These are phyloP conservation scores for Globisporangium alternatum DNA, from an alignment of 352 stramenopile species.

Conservation along the genomic window DNA sequence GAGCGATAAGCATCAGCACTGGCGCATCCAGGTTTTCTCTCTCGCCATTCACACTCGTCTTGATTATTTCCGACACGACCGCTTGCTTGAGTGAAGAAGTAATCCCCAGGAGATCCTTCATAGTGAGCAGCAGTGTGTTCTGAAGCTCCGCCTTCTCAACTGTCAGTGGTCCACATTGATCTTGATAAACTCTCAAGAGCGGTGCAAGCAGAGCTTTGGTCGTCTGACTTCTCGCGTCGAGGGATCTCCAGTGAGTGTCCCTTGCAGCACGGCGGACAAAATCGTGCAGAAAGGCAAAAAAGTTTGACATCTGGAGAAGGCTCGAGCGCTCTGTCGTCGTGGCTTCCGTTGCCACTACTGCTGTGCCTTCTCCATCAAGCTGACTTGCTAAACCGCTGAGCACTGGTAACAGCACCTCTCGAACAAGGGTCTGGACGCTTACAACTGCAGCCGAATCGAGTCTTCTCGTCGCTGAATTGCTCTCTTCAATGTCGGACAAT, in stretches of 20 bases:
- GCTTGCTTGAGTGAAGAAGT: not conserved
- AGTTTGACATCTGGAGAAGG: not conserved
- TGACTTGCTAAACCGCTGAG: not conserved
- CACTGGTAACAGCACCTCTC: slow-evolving; percentile 14
- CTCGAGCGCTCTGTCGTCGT: not conserved
- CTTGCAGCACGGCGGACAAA: slow-evolving; percentile 4
- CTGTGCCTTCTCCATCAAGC: not conserved
- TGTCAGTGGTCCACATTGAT: not conserved
- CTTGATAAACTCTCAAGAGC: slow-evolving; percentile 5
- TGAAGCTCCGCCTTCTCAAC: slow-evolving; percentile 12
- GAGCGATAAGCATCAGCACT: slow-evolving; percentile 7
- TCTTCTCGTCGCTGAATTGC: not conserved
- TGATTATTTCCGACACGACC: not conserved
- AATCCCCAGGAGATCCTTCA: slow-evolving; percentile 28
- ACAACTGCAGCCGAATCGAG: slow-evolving; percentile 17
- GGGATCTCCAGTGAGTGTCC: not conserved
- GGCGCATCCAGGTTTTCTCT: not conserved
- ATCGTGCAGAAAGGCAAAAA: slow-evolving; percentile 7
- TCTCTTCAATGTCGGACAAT: slow-evolving; percentile 4
- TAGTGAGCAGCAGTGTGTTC: slow-evolving; percentile 30
- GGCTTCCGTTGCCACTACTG: not conserved
- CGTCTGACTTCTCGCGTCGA: not conserved
- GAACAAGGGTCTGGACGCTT: slow-evolving; percentile 3
- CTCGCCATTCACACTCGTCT: not conserved
- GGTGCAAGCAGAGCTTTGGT: slow-evolving; percentile 14